A percentile compares a stretch with the other conserved stretches of the same genome.
These are phyloP conservation scores for Hordeum marinum DNA, from an alignment of 176 grass and related monocot species.

Conservation along the genomic window DNA sequence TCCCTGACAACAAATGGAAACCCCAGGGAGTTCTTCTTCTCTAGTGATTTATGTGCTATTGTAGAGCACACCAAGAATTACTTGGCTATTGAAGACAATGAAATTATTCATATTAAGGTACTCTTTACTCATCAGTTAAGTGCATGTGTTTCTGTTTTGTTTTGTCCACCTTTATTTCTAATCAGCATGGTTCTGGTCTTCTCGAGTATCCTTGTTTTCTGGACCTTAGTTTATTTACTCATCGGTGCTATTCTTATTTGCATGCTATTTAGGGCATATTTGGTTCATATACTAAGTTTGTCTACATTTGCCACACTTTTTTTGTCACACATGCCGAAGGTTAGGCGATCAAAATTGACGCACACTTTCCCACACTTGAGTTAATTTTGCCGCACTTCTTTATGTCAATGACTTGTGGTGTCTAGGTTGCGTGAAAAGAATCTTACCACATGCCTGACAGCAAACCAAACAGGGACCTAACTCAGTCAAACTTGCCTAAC, in stretches of 20 bases:
- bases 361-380: too few species aligned
- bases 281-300: too few species aligned
- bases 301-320: too few species aligned
- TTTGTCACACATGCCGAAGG: too few species aligned
- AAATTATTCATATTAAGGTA: conserved; percentile 95
- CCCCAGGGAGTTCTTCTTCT: conserved; percentile 90
- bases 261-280: neutral
- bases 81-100: conserved; percentile 79
- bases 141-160: neutral
- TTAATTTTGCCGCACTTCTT: too few species aligned
- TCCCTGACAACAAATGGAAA: conserved; percentile 64
- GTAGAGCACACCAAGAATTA: conserved; percentile 97
- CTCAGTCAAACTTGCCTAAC: too few species aligned
- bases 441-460: too few species aligned
- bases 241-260: neutral
- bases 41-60: conserved; percentile 93
- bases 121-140: neutral
- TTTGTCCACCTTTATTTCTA: neutral
- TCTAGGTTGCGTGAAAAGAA: too few species aligned
- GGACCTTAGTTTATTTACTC: neutral
- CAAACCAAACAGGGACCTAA: too few species aligned
- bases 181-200: neutral
- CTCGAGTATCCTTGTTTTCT: neutral
- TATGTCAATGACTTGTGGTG: too few species aligned
- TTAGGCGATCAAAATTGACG: too few species aligned